Base-by-base conservation (phyloP, 2,329 filamentous ascomycete genomes). In the Neofusicoccum kwambonambiense region DNA sequence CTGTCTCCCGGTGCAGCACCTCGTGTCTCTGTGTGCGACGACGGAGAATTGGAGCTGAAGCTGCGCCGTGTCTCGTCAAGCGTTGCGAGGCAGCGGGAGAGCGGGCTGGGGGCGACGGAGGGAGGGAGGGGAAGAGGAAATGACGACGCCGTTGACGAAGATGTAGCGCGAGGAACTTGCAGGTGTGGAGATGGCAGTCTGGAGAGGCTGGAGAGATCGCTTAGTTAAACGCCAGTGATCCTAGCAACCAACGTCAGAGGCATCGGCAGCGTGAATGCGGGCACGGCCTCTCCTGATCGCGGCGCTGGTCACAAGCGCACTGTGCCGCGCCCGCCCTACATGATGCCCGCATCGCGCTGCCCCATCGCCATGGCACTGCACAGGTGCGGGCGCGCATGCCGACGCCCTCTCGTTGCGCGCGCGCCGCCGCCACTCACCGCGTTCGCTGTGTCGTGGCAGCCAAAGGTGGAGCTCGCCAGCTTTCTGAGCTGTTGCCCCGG, bases 211-310 rank as follows among this genome's bases (percentile, higher is more conserved):
- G 61, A 49, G 61, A 56, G 47, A 27, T 56, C 52, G 35, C 37
- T 41, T 54, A 35, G 58, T 35, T 62, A 62, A 50, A 56, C 34
- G 34, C 51, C 17, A 19, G n/a, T 19, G 22, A 56, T 56, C 51
- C 51, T n/a, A 34, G 61, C 51, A 27, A 52, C 41, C 61, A 54
- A 64, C 61, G 61, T 64, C 61, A 64, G 47, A 62, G 57, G 56
- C 56, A 60, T 37, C 45, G 58, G 52, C 49, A 35, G 61, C 31
- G 51, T 41, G 51, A 17, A 17, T n/a, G 41, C 41, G 41, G 41
- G 41, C 41, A 35, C 42, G 37, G 12, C 22, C 57, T 49, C 27
- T 39, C 44, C 41, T 49, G 31, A 47, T 19, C 34, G 57, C 42
- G 50, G 15, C 50, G 31, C 31, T 52, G 50, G 56, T 60, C 56